Conservation (phyloP, 1,284 basidiomycete genomes). For the Singerocomus inundabilis region DNA sequence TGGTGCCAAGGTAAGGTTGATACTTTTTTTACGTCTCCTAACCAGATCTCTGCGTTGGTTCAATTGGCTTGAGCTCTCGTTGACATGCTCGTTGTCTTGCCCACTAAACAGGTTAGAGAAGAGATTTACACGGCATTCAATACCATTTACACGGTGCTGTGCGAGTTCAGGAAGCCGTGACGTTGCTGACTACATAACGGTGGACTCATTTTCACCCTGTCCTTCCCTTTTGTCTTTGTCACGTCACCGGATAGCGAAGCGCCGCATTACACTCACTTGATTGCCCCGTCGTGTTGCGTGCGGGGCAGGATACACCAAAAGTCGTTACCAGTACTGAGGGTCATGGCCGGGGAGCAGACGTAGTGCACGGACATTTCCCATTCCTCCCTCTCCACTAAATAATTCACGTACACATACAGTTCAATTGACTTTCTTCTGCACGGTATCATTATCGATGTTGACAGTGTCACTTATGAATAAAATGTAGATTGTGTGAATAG, state of each 20-base stretch:
- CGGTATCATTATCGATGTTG: constrained; percentile 30
- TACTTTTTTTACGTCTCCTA: not conserved
- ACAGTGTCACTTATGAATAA: constrained; percentile 15
- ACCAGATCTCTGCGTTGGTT: not conserved
- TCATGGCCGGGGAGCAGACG: constrained; percentile 34
- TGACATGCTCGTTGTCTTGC: constrained; percentile 40
- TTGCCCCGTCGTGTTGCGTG: constrained; percentile 9
- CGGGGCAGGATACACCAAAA: constrained; percentile 10
- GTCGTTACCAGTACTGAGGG: constrained; percentile 30
- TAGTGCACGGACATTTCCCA: constrained; percentile 40
- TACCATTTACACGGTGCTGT: constrained; percentile 95
- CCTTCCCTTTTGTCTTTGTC: constrained; percentile 1
- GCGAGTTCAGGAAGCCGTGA: constrained; percentile 85
- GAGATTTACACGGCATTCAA: constrained; percentile 99
- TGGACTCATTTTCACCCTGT: not conserved
- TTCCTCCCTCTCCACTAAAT: constrained; percentile 26
- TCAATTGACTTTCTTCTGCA: constrained; percentile 27
- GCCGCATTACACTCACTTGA: constrained; percentile 4
- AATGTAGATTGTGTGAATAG: constrained; percentile 5
- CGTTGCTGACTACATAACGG: not conserved
- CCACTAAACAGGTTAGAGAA: constrained; percentile 78
- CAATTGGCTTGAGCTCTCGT: constrained; percentile 26
- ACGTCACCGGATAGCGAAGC: not conserved
- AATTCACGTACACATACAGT: constrained; percentile 29
- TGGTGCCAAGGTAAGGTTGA: constrained; percentile 84